These are phyloP conservation scores for Cryptosporidium felis DNA, from an alignment of 169 alveolate species.

Conservation along the genomic window DNA sequence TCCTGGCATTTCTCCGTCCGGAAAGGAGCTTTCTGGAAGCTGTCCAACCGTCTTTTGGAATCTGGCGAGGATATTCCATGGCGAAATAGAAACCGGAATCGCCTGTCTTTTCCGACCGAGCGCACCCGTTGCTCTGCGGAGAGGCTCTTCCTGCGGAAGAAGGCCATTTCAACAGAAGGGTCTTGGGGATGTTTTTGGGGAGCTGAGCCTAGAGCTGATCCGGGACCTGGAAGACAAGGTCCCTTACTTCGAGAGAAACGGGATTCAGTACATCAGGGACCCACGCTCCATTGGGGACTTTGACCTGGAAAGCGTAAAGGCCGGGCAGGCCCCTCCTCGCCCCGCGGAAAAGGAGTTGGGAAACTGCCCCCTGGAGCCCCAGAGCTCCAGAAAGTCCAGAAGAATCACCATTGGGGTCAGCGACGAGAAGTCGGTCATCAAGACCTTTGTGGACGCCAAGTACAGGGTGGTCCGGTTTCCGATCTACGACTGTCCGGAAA, in stretches of 20 bases:
- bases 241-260: slow-evolving; percentile 6
- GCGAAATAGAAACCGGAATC: slow-evolving; percentile 18
- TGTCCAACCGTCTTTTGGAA: slow-evolving; percentile 39
- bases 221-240: background rate
- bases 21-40: background rate
- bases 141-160: background rate
- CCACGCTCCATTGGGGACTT: background rate
- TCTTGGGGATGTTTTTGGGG: background rate
- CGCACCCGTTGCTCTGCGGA: background rate
- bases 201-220: slow-evolving; percentile 4
- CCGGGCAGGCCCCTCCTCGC: background rate
- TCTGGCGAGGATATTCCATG: slow-evolving; percentile 5
- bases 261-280: slow-evolving; percentile 1
- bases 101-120: background rate
- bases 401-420: slow-evolving; percentile 32
- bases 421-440: background rate
- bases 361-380: background rate
- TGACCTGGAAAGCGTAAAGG: background rate
- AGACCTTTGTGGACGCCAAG: background rate
- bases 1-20: background rate
- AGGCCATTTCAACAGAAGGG: background rate
- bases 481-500: slow-evolving; percentile 28
- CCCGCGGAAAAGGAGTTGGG: background rate
- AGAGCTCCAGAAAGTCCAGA: slow-evolving; percentile 1
- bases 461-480: slow-evolving; percentile 12